A percentile compares a stretch with the other conserved stretches of the same genome.
These are phyloP conservation scores for Cryptococcus floricola DNA, from an alignment of 1,284 basidiomycete species.

Conservation along the genomic window DNA sequence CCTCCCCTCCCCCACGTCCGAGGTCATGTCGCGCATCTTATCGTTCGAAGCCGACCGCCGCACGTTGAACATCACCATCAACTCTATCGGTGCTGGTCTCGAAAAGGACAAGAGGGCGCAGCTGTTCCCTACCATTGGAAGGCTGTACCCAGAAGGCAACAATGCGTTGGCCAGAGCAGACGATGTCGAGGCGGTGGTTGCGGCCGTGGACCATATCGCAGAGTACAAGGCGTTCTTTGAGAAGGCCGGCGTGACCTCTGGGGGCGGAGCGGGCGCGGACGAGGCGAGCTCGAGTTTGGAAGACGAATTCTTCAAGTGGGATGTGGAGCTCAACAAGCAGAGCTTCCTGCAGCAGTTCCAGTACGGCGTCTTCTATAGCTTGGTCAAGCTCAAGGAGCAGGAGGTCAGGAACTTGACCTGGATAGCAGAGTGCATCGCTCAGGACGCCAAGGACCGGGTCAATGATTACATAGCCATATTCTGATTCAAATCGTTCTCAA, in stretches of 20 bases:
- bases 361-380: slow-evolving; percentile 86
- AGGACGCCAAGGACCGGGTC: slow-evolving; percentile 88
- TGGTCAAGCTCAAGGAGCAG: slow-evolving; percentile 97
- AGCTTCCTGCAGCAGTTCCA: slow-evolving; percentile 95
- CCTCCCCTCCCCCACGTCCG: slow-evolving; percentile 77
- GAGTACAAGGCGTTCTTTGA: slow-evolving; percentile 93
- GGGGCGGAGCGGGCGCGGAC: slow-evolving; percentile 47
- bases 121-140: slow-evolving; percentile 89
- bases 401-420: slow-evolving; percentile 95
- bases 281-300: slow-evolving; percentile 65
- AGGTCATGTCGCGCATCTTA: slow-evolving; percentile 85
- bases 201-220: slow-evolving; percentile 77
- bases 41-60: slow-evolving; percentile 96
- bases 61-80: slow-evolving; percentile 98
- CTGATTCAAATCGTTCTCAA: slow-evolving; percentile 5
- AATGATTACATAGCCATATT: slow-evolving; percentile 85
- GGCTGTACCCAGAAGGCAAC: slow-evolving; percentile 93
- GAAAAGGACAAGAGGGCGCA: slow-evolving; percentile 94
- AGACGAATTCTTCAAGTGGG: slow-evolving; percentile 91
- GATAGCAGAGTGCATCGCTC: slow-evolving; percentile 96
- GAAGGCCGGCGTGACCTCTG: slow-evolving; percentile 48
- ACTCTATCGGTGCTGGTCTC: slow-evolving; percentile 94
- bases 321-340: slow-evolving; percentile 89
- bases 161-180: slow-evolving; percentile 90
- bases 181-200: slow-evolving; percentile 89